Conservation (phyloP, 108 stramenopile species). For the Mayamaea pseudoterrestris region DNA sequence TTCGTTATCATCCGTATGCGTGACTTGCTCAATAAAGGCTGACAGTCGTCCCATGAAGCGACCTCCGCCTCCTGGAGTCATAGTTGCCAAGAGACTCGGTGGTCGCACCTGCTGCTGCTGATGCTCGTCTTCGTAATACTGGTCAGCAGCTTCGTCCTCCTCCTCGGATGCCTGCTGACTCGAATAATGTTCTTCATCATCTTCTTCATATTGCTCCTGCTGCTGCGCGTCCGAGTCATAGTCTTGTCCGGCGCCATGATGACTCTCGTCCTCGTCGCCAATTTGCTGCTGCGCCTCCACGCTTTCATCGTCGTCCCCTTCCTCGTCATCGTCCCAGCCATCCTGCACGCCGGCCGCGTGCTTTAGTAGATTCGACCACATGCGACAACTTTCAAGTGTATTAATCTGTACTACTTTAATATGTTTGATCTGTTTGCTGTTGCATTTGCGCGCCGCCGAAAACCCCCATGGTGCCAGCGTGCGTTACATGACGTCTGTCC, state of each 20-base stretch:
- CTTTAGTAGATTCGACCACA: neutral
- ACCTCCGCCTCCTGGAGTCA: neutral
- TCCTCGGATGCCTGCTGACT: neutral
- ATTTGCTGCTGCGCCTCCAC: slow-evolving; percentile 9
- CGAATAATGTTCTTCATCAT: slow-evolving; percentile 2
- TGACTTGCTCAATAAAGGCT: slow-evolving; percentile 17
- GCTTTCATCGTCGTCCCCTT: slow-evolving; percentile 5
- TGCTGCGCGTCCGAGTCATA: neutral
- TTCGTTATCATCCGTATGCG: slow-evolving; percentile 1
- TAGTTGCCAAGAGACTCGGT: too few relatives aligned
- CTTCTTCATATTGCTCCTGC: neutral
- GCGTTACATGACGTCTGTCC: too few relatives aligned
- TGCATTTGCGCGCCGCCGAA: too few relatives aligned
- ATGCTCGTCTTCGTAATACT: neutral
- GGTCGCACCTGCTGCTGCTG: neutral
- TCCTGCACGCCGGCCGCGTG: neutral
- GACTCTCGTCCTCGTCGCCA: slow-evolving; percentile 1
- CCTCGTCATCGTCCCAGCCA: neutral
- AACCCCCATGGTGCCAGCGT: too few relatives aligned
- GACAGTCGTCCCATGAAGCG: slow-evolving; percentile 27
- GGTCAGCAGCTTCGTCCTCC: neutral
- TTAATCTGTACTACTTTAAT: too few relatives aligned
- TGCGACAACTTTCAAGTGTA: too few relatives aligned
- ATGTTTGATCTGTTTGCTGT: too few relatives aligned
- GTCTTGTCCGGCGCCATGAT: slow-evolving; percentile 1